These are phyloP conservation scores for Castanea sativa DNA, from an alignment of 306 rosid species.

Conservation along the genomic window DNA sequence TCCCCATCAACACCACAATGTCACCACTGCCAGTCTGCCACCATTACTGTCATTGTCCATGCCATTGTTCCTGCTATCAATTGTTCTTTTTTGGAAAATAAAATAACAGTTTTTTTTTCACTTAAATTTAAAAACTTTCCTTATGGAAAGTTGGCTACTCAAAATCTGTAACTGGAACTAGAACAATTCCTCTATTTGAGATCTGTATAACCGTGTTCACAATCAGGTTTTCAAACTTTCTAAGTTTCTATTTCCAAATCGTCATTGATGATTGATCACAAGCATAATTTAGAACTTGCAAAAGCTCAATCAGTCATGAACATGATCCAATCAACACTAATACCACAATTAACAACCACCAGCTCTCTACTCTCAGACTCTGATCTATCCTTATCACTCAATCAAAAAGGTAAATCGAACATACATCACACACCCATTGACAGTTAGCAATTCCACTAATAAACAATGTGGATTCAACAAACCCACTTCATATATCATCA, in stretches of 20 bases:
- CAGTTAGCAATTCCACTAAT: conserved; percentile 10
- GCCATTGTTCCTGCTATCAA: no score
- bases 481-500: conserved; percentile 11
- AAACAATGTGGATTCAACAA: conserved; percentile 19
- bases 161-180: background rate
- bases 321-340: background rate
- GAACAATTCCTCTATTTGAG: background rate
- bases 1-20: no score
- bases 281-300: conserved; percentile 1
- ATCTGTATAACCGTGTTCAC: background rate
- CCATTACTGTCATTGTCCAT: no score
- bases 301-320: background rate
- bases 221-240: background rate
- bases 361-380: background rate
- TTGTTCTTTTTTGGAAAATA: background rate
- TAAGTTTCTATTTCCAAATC: conserved; percentile 5
- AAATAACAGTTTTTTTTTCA: background rate
- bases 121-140: background rate
- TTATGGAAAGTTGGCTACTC: background rate
- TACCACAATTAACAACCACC: background rate
- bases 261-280: conserved; percentile 10
- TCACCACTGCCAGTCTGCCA: no score
- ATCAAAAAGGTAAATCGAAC: background rate
- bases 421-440: background rate
- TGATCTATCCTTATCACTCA: background rate